Base-by-base conservation (phyloP, 768 basidiomycete species). In the Trametes gibbosa region DNA sequence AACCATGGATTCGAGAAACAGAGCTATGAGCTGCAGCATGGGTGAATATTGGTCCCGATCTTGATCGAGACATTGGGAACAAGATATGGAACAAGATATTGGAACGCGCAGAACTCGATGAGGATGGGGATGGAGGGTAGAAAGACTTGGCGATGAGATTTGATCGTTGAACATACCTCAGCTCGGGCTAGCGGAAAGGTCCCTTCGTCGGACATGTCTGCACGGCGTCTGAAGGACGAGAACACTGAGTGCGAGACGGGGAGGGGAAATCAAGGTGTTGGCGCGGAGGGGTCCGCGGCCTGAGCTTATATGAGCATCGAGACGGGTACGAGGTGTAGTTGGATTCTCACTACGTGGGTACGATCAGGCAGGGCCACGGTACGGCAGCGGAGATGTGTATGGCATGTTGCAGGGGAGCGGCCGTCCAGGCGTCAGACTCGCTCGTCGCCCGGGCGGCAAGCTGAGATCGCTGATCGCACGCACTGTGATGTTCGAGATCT, bases 1-100 rank as follows among this genome's bases (percentile, higher is more conserved):
- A 27, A 63, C 14, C 58, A 63, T 50, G 42, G 62, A 63, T 49
- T 63, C 62, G 21, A 59, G 48, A 39, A 58, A 63, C 23, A 63
- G n/a, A 10, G 62, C 62, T 27, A 63, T 59, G 56, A 63, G 53
- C 62, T 63, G 47, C 5, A 25, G 29, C 1, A 32, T 19, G n/a
- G n/a, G 34, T 23, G 8, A 19, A 4, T 27, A 32, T 39, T n/a
- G 37, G 55, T 29, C 27, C 50, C 16, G 24, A 8, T 5, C 9
- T 23, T 10, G 43, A 5, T 21, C 21, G 12, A 21, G 21, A 23
- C 43, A 21, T n/a, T n/a, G n/a, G 21, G 21, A 45, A 12, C 43
- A 14, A 21, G 37, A 24, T 13, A 1, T 16, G 21, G 21, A 45
- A 12, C 43, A 14, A 21, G 37, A 24, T 13, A 1, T 16, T 16